A percentile compares a stretch with the other conserved stretches of the same genome.
Conservation (phyloP, 345 rosid genomes). For the Populus tremula region DNA sequence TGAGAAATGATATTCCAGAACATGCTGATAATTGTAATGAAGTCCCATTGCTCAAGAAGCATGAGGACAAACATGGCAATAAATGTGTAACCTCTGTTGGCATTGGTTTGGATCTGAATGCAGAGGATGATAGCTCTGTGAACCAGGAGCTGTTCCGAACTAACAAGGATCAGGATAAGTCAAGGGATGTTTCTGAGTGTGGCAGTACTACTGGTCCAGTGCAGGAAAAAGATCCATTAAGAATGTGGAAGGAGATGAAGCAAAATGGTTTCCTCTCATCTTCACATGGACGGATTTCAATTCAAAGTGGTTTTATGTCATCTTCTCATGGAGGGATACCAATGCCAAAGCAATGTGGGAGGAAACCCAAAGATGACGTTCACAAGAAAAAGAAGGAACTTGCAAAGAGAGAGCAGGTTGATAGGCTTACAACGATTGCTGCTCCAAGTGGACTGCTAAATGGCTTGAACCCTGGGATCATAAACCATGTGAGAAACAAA, state of each 20-base stretch:
- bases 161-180: constrained; percentile 35
- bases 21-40: constrained; percentile 24
- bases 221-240: constrained; percentile 59
- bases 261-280: constrained; percentile 79
- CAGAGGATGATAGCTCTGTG: constrained; percentile 53
- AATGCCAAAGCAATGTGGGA: constrained; percentile 63
- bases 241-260: constrained; percentile 84
- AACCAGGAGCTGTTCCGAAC: constrained; percentile 35
- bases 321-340: constrained; percentile 55
- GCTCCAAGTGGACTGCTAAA: constrained; percentile 91
- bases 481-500: constrained; percentile 81
- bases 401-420: constrained; percentile 73
- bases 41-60: constrained; percentile 24
- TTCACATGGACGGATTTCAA: constrained; percentile 57
- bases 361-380: constrained; percentile 52
- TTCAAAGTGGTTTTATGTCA: constrained; percentile 35
- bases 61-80: constrained; percentile 12
- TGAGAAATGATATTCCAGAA: constrained; percentile 13
- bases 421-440: constrained; percentile 74
- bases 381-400: constrained; percentile 63
- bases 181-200: constrained; percentile 60
- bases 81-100: constrained; percentile 31
- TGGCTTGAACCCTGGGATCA: constrained; percentile 86
- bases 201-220: constrained; percentile 56
- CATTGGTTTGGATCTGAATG: constrained; percentile 49